Percentiles rank a stretch among this genome's conserved stretches.
phyloP scores from a whole-genome alignment of 2,329 filamentous ascomycete species.

The Elsinoe batatas region DNA sequence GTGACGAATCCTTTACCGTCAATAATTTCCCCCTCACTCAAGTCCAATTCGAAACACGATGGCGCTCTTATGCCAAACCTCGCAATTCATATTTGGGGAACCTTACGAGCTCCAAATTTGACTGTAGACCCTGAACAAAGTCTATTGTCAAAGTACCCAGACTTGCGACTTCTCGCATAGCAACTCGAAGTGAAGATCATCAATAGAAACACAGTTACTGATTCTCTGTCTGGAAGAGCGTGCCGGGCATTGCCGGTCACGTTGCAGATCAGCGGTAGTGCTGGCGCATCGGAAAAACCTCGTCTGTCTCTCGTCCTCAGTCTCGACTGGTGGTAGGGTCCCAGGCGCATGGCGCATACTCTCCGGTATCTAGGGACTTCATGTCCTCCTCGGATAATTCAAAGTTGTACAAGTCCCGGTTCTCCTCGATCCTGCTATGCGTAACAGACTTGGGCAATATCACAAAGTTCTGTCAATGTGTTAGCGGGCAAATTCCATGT shows the following conservation, averaged over 20 bases:
- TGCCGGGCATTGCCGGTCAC: constrained; percentile 2
- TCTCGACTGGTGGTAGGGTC: constrained; percentile 42
- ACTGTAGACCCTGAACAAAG: not conserved
- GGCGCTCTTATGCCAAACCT: not conserved
- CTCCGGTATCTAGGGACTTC: constrained; percentile 43
- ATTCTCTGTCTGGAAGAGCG: not conserved
- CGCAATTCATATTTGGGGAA: not conserved
- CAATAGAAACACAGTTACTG: not conserved
- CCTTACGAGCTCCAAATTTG: not conserved
- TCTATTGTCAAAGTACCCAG: not conserved
- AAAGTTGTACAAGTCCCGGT: constrained; percentile 51
- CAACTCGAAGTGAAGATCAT: not conserved
- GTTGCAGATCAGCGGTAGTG: constrained; percentile 7
- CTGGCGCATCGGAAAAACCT: constrained; percentile 3
- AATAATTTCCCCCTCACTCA: not conserved
- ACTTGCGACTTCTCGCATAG: not conserved
- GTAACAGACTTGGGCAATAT: constrained; percentile 55
- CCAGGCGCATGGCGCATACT: constrained; percentile 50
- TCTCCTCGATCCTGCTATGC: constrained; percentile 50
- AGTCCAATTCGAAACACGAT: not conserved
- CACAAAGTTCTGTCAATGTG: constrained; percentile 42
- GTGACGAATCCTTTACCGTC: not conserved
- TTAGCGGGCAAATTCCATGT: not conserved
- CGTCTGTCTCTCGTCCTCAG: constrained; percentile 17
- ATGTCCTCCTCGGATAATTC: constrained; percentile 50